These are phyloP conservation scores for Mycena rosella DNA, from an alignment of 768 basidiomycete species.

Conservation along the genomic window DNA sequence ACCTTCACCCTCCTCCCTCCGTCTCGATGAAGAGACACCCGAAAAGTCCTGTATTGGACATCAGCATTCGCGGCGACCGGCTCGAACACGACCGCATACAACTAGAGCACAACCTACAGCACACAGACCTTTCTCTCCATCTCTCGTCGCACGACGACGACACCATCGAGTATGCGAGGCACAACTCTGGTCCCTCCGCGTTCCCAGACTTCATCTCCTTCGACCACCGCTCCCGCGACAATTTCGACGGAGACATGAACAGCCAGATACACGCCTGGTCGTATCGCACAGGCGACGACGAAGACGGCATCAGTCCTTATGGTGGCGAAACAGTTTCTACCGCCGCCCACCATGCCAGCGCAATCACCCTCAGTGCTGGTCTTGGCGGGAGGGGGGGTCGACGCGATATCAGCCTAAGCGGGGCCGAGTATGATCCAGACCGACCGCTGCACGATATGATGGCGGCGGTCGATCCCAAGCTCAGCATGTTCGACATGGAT, in stretches of 20 bases:
- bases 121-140: constrained; percentile 79
- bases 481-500: constrained; percentile 70
- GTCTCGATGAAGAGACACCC: constrained; percentile 52
- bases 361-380: constrained; percentile 87
- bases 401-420: constrained; percentile 73
- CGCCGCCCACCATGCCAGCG: constrained; percentile 90
- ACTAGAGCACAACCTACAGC: constrained; percentile 83
- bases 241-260: constrained; percentile 66
- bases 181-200: constrained; percentile 69
- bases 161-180: constrained; percentile 80
- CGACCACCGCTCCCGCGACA: constrained; percentile 66
- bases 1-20: background rate
- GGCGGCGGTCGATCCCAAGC: constrained; percentile 66
- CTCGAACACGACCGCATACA: constrained; percentile 82
- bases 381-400: constrained; percentile 66
- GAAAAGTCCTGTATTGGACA: constrained; percentile 52
- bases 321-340: constrained; percentile 83
- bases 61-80: constrained; percentile 77
- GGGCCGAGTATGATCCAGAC: constrained; percentile 90
- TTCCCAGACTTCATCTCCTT: constrained; percentile 73
- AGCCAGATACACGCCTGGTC: constrained; percentile 69
- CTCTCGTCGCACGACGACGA: constrained; percentile 67
- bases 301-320: constrained; percentile 77
- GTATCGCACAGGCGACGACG: constrained; percentile 67
- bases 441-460: constrained; percentile 82